Base-by-base conservation (phyloP, 768 basidiomycete species). In the Mycena crocata region DNA sequence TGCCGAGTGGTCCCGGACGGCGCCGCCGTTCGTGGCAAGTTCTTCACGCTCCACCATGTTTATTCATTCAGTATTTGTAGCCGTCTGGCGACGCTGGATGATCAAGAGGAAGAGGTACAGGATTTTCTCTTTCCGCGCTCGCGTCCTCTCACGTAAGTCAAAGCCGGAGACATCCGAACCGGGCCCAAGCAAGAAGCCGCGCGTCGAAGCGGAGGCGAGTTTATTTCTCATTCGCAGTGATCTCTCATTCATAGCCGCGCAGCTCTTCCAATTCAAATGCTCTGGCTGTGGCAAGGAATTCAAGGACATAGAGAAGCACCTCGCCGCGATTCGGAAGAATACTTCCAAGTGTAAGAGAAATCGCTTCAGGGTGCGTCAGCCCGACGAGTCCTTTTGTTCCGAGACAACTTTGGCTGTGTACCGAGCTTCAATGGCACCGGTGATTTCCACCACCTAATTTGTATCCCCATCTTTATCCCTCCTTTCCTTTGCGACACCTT, bases 211-310 rank as follows among this genome's bases (percentile, higher is more conserved):
- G 31, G 23, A 24, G 15, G 37, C 19, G 28, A n/a, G 46, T 14
- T 5, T 21, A 2, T 35, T 23, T 3, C n/a, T 35, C 37, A 3
- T 24, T 52, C 15, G 12, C 51, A 21, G 21, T n/a, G 12, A 35
- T 35, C 12, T 26, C 19, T 13, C 32, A 21, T 26, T 34, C 34
- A n/a, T 52, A 19, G 17, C 40, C 12, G 2, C 37, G 39, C 17
- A 39, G 61, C n/a, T 32, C 2, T 46, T 17, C 34, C 19, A 34
- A 7, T 62, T 23, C 30, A 52, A 62, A 30, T 62, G 61, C 42
- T 24, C 19, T 3, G 61, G 61, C 19, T 62, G 61, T 50, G 54
- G 21, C 21, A 51, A 54, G 26, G 35, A 40, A 26, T 54, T 21
- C 24, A 14, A 15, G 2, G 8, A n/a, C 17, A 62, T 62, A 28